phyloP scores from a whole-genome alignment of 2,329 filamentous ascomycete genomes.

The Aspergillus pseudoglaucus region DNA sequence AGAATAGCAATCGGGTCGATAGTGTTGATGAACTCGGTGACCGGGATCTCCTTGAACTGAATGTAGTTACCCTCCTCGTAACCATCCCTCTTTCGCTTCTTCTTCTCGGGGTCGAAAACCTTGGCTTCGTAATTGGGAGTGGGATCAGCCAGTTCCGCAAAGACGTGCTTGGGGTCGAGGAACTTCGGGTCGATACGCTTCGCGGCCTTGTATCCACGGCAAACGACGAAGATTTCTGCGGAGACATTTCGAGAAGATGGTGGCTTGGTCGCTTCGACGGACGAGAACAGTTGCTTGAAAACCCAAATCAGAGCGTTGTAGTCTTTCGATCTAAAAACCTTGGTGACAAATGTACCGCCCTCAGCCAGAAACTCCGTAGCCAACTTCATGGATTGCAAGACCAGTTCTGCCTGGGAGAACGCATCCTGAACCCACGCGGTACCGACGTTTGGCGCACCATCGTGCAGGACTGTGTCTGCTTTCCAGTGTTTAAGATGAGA shows the following conservation, averaged over 20 bases:
- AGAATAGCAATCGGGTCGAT: conserved; percentile 89
- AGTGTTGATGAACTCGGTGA: conserved; percentile 90
- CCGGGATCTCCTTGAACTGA: conserved; percentile 81
- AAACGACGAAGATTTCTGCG: conserved; percentile 97
- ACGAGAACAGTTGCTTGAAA: conserved; percentile 90
- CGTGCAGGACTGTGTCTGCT: conserved; percentile 89
- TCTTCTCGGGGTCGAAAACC: conserved; percentile 94
- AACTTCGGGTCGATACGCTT: conserved; percentile 90
- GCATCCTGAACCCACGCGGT: conserved; percentile 97
- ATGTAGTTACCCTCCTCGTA: conserved; percentile 95
- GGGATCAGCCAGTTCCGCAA: conserved; percentile 79
- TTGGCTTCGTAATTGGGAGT: conserved; percentile 95
- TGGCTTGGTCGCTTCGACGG: conserved; percentile 95
- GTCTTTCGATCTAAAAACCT: conserved; percentile 95
- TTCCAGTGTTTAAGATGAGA: conserved; percentile 93
- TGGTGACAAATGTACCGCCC: conserved; percentile 91
- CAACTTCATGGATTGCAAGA: conserved; percentile 82
- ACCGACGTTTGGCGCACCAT: conserved; percentile 96
- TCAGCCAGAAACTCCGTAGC: conserved; percentile 88
- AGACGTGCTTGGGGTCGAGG: conserved; percentile 80
- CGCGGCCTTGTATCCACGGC: conserved; percentile 88
- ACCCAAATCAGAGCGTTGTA: conserved; percentile 96
- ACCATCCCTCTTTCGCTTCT: conserved; percentile 95
- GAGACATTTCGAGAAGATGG: conserved; percentile 93
- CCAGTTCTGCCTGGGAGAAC: conserved; percentile 92